Evolutionary conservation across 1,139 yeast species (phyloP).

Genomic region (Pichia sp.): DNA sequence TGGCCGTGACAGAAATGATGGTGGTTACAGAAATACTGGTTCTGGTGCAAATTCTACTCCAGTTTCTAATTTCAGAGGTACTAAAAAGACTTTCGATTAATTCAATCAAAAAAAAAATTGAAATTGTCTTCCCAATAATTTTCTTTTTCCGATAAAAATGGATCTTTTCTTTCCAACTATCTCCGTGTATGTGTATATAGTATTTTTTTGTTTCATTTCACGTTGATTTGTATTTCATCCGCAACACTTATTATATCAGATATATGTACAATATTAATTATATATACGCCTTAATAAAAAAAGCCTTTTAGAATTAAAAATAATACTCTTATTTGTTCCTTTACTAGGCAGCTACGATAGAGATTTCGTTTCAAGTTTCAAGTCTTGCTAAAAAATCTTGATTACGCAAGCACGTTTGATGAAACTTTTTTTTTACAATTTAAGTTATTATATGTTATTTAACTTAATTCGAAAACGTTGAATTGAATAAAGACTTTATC

Average conservation of each 20-base stretch:
- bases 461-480: too few species aligned
- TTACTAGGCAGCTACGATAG: too few species aligned
- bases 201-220: slow-evolving; percentile 7
- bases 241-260: slow-evolving; percentile 8
- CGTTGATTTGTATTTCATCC: slow-evolving; percentile 9
- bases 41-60: slow-evolving; percentile 58
- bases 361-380: too few species aligned
- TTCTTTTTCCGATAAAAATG: slow-evolving; percentile 1
- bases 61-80: slow-evolving; percentile 57
- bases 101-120: not conserved
- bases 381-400: too few species aligned
- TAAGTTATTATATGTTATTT: too few species aligned
- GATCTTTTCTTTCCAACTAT: slow-evolving; percentile 15
- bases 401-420: too few species aligned
- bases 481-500: too few species aligned
- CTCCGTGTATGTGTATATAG: slow-evolving; percentile 13
- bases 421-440: too few species aligned
- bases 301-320: too few species aligned
- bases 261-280: slow-evolving; percentile 2
- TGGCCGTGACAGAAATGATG: slow-evolving; percentile 2
- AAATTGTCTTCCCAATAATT: not conserved
- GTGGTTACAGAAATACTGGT: slow-evolving; percentile 26
- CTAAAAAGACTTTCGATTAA: slow-evolving; percentile 73
- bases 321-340: too few species aligned
- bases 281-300: not conserved